Evolutionary conservation across 768 basidiomycete genomes (phyloP), one percentile per base, ranked within the genome.

Genomic region (Gelatoporia subvermispora): DNA sequence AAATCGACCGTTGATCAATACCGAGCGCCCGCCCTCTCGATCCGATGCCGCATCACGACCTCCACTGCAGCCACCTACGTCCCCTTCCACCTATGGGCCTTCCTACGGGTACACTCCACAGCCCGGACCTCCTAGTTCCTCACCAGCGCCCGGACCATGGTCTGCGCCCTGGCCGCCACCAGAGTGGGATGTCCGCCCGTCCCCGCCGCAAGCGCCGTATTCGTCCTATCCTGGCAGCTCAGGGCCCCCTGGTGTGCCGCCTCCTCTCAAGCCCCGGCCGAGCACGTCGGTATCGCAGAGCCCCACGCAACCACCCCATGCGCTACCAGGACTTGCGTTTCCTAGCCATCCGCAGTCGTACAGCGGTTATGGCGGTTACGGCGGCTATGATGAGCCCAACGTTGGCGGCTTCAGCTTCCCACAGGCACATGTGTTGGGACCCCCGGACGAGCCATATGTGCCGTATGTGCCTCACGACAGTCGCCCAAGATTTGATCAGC

Each of bases 1-100:
- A 40, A 22, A 40, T 40, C 38, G 38, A 18, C 38, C 38, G 5
- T n/a, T n/a, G n/a, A n/a, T 16, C 38, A 18, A 16, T 40, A 22
- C 16, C 38, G 17, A 5, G 7, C 9, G 17, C 38, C 11, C 37
- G 23, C 46, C 51, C 11, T 48, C 51, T 9, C 48, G 44, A 34
- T 45, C 40, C 40, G 48, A 28, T 20, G 42, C 56, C 13, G 41
- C 52, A 8, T 60, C 68, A 9, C 61, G 66, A 35, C 70, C 72
- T 11, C 69, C 71, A 20, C 35, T 21, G 37, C 44, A 36, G 41
- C 46, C 31, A 43, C 20, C 20, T 16, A 48, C 16, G 41, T 47
- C n/a, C 45, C 44, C 53, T n/a, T 50, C 51, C n/a, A 44, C 52
- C 11, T 52, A 49, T 35, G 47, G 49, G 16, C 48, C 56, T 22